These are phyloP conservation scores for Ceratopteris richardii DNA, from an alignment of 75 land plant species.

Conservation along the genomic window DNA sequence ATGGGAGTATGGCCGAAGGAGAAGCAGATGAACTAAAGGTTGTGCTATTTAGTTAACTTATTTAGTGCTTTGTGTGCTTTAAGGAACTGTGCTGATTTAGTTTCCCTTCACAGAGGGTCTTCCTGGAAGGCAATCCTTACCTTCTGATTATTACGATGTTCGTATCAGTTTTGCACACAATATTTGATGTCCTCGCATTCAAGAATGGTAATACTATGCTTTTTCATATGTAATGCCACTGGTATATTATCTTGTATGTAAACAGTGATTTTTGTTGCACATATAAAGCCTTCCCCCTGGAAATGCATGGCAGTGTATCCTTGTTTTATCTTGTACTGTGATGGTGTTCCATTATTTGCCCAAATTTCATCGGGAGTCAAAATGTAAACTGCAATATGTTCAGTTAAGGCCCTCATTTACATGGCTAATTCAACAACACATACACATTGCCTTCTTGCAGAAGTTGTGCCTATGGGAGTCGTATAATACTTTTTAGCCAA, in stretches of 20 bases:
- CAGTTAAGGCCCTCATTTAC: too few relatives aligned
- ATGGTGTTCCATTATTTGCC: too few relatives aligned
- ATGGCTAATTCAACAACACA: too few relatives aligned
- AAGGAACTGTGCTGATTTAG: background rate
- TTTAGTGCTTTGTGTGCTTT: too few relatives aligned
- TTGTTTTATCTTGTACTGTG: too few relatives aligned
- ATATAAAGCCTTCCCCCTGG: background rate
- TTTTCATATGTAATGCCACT: too few relatives aligned
- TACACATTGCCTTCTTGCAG: too few relatives aligned
- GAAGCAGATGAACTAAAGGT: constrained; percentile 99
- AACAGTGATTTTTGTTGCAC: background rate
- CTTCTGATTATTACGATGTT: constrained; percentile 70
- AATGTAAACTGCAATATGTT: too few relatives aligned
- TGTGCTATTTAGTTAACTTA: constrained; percentile 10
- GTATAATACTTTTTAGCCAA: background rate
- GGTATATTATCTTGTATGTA: constrained; percentile 1
- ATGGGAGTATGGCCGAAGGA: constrained; percentile 99
- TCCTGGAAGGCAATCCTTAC: constrained; percentile 94
- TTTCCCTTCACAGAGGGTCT: constrained; percentile 63
- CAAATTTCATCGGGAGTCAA: too few relatives aligned
- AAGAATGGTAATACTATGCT: constrained; percentile 97
- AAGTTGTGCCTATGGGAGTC: too few relatives aligned
- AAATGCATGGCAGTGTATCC: too few relatives aligned
- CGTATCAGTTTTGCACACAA: constrained; percentile 82
- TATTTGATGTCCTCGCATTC: constrained; percentile 93